Evolutionary conservation across 2,329 filamentous ascomycete species (phyloP).

Genomic region (Capronia coronata): DNA sequence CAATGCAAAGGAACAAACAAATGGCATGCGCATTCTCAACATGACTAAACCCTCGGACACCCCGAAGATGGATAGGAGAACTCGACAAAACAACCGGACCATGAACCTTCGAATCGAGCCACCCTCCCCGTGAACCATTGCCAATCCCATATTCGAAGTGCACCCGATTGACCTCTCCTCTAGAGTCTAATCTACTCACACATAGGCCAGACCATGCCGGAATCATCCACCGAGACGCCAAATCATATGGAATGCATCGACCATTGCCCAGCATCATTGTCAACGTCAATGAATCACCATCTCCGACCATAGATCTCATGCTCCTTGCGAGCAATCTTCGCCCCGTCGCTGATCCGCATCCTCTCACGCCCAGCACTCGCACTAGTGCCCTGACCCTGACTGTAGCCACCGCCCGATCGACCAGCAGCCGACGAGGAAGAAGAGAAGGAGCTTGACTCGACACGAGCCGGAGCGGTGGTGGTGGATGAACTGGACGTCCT

Average conservation of each 20-base stretch:
- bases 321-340: slow-evolving; percentile 13
- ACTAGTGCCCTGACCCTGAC: background rate
- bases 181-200: too few relatives aligned
- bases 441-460: background rate
- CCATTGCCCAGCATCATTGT: background rate
- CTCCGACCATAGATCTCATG: slow-evolving; percentile 19
- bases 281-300: slow-evolving; percentile 14
- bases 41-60: too few relatives aligned
- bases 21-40: too few relatives aligned
- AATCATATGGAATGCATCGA: background rate
- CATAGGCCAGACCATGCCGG: too few relatives aligned
- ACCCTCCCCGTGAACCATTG: too few relatives aligned
- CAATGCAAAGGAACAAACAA: too few relatives aligned
- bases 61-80: too few relatives aligned
- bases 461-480: background rate
- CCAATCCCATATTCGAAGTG: too few relatives aligned
- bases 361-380: slow-evolving; percentile 6
- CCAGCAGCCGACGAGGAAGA: background rate
- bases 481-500: background rate
- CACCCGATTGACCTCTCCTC: too few relatives aligned
- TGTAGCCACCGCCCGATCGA: background rate
- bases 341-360: slow-evolving; percentile 9
- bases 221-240: background rate
- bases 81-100: too few relatives aligned
- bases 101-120: too few relatives aligned